Percentiles rank a stretch among this genome's conserved stretches.
Evolutionary conservation across 106 monocot genomes (phyloP).

Genomic region (Allium fistulosum): DNA sequence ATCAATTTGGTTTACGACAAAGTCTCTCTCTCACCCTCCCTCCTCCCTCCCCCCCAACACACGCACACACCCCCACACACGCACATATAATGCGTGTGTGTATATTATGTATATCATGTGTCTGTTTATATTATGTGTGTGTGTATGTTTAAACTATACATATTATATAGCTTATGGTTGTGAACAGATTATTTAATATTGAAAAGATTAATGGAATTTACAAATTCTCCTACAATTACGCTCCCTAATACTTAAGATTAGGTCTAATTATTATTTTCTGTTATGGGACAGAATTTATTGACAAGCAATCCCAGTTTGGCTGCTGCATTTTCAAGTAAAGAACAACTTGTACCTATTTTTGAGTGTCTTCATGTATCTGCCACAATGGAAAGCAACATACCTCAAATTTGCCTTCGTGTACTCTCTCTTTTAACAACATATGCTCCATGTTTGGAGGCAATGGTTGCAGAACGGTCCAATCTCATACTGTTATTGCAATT

Average conservation of each 20-base stretch:
- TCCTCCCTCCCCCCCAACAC: no score
- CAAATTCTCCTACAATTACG: no score
- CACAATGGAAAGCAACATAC: constrained; percentile 51
- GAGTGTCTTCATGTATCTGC: constrained; percentile 52
- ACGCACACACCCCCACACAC: no score
- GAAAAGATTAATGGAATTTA: no score
- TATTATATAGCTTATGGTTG: no score
- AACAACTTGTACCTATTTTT: constrained; percentile 84
- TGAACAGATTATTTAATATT: no score
- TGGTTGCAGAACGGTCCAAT: constrained; percentile 88
- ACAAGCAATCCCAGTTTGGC: constrained; percentile 81
- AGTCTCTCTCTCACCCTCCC: no score
- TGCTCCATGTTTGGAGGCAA: constrained; percentile 96
- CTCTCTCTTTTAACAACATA: constrained; percentile 77
- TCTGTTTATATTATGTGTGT: no score
- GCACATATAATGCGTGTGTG: no score
- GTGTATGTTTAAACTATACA: no score
- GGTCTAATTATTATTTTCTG: constrained; percentile 3
- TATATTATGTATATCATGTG: no score
- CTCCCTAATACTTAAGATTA: neutral
- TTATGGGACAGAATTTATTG: constrained; percentile 65
- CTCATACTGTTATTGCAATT: constrained; percentile 82
- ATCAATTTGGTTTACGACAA: no score
- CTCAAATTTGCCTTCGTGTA: constrained; percentile 69
- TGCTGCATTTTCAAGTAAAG: constrained; percentile 71